phyloP scores from a whole-genome alignment of 2,329 filamentous ascomycete genomes.

The Verticillium tricorpus region DNA sequence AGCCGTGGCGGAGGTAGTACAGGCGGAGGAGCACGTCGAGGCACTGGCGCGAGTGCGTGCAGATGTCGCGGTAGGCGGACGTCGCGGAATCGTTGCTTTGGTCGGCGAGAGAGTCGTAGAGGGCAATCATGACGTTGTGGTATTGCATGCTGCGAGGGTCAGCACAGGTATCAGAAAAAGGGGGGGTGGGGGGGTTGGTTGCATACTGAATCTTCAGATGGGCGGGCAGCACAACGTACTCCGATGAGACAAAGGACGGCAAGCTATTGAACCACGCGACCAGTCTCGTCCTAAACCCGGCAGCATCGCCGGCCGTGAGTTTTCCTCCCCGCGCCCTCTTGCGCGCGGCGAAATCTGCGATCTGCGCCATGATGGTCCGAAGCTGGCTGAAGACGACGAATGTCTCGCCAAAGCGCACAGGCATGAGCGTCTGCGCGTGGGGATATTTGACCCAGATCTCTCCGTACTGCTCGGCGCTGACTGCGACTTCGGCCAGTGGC shows the following conservation, averaged over 20 bases:
- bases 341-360: constrained; percentile 11
- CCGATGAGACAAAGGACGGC: constrained; percentile 18
- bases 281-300: constrained; percentile 15
- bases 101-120: constrained; percentile 21
- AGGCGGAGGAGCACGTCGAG: constrained; percentile 22
- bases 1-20: constrained; percentile 26
- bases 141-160: constrained; percentile 26
- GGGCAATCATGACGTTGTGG: constrained; percentile 25
- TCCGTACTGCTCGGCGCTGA: constrained; percentile 22
- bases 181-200: background rate
- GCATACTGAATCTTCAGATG: constrained; percentile 30
- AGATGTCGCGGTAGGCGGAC: background rate
- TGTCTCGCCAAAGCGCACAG: constrained; percentile 19
- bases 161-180: background rate
- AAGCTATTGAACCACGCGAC: constrained; percentile 22
- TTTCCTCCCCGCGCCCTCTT: constrained; percentile 5
- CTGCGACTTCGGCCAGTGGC: constrained; percentile 22
- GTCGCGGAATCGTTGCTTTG: background rate
- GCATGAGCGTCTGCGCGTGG: constrained; percentile 12
- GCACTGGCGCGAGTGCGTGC: constrained; percentile 7
- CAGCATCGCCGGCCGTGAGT: constrained; percentile 15
- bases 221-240: constrained; percentile 23
- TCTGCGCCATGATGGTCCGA: constrained; percentile 27
- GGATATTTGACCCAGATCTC: constrained; percentile 32
- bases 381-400: constrained; percentile 23